These are phyloP conservation scores for Phyllosticta citrichinensis DNA, from an alignment of 2,329 filamentous ascomycete species.

Conservation along the genomic window DNA sequence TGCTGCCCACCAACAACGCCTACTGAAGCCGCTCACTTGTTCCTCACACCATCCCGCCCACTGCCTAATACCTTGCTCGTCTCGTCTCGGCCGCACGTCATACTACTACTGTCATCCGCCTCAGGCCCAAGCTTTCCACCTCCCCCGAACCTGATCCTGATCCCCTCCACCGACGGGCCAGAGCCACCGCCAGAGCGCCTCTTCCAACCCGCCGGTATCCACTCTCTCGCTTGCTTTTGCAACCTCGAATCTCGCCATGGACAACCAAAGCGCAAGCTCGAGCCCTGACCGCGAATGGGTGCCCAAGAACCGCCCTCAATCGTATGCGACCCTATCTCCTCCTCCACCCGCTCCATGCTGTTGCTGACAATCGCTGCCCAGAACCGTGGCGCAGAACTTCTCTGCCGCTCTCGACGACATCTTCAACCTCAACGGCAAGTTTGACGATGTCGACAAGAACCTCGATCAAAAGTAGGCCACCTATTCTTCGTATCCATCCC, in stretches of 20 bases:
- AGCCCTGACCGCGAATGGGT: conserved; percentile 72
- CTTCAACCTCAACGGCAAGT: conserved; percentile 74
- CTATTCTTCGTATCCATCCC: not conserved
- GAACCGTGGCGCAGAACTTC: conserved; percentile 80
- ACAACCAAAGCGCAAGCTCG: conserved; percentile 46
- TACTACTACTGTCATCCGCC: not conserved
- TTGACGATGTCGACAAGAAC: conserved; percentile 63
- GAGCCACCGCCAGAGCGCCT: conserved; percentile 9
- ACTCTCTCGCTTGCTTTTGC: not conserved
- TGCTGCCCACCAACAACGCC: conserved; percentile 4
- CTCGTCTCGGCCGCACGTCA: not conserved
- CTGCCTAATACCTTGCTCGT: too few species aligned
- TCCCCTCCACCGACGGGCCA: conserved; percentile 8
- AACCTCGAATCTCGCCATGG: conserved; percentile 16
- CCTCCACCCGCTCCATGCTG: conserved; percentile 4
- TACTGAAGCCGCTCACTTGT: conserved; percentile 5
- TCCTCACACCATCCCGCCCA: not conserved
- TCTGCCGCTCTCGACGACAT: conserved; percentile 77
- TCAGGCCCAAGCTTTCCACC: conserved; percentile 5
- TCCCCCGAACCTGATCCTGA: not conserved
- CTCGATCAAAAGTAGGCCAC: conserved; percentile 70
- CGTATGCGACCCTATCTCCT: conserved; percentile 46
- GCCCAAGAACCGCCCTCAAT: conserved; percentile 71
- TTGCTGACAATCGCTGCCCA: conserved; percentile 29
- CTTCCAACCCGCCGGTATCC: conserved; percentile 7